phyloP scores from a whole-genome alignment of 2,329 filamentous ascomycete species.

The Neonectria sp. region DNA sequence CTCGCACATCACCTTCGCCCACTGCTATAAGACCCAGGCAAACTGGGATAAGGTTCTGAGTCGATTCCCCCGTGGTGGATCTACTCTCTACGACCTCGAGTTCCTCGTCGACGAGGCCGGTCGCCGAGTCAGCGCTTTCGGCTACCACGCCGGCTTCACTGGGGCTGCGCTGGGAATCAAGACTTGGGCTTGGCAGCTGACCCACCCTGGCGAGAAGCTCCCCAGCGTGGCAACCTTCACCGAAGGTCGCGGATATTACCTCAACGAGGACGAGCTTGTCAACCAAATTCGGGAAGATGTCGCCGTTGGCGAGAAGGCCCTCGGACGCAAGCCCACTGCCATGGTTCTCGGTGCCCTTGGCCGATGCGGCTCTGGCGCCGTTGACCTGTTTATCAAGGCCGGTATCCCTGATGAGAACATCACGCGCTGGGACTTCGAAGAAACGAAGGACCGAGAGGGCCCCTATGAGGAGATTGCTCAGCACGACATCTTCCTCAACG shows the following conservation, averaged over 20 bases:
- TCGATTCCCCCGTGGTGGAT: conserved; percentile 78
- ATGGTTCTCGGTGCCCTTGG: conserved; percentile 90
- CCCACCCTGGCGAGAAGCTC: conserved; percentile 77
- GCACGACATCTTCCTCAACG: conserved; percentile 84
- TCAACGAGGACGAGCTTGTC: conserved; percentile 76
- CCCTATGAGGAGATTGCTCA: conserved; percentile 86
- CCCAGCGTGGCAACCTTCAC: conserved; percentile 59
- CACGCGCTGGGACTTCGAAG: conserved; percentile 77
- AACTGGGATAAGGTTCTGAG: conserved; percentile 87
- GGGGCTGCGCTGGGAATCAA: conserved; percentile 82
- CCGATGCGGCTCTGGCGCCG: conserved; percentile 87
- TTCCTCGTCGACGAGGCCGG: conserved; percentile 83
- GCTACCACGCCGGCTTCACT: conserved; percentile 83
- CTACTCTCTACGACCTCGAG: conserved; percentile 83
- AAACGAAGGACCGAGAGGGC: conserved; percentile 77
- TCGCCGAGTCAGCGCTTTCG: conserved; percentile 80
- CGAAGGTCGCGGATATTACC: conserved; percentile 74
- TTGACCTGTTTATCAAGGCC: conserved; percentile 82
- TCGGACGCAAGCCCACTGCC: conserved; percentile 79
- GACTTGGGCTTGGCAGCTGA: conserved; percentile 88
- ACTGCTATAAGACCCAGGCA: conserved; percentile 83
- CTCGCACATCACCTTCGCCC: conserved; percentile 73
- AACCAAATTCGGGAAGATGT: conserved; percentile 56
- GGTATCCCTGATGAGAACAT: conserved; percentile 70
- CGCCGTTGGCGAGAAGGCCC: conserved; percentile 78